These are phyloP conservation scores for Acacia concinna DNA, from an alignment of 331 rosid genomes.

Conservation along the genomic window DNA sequence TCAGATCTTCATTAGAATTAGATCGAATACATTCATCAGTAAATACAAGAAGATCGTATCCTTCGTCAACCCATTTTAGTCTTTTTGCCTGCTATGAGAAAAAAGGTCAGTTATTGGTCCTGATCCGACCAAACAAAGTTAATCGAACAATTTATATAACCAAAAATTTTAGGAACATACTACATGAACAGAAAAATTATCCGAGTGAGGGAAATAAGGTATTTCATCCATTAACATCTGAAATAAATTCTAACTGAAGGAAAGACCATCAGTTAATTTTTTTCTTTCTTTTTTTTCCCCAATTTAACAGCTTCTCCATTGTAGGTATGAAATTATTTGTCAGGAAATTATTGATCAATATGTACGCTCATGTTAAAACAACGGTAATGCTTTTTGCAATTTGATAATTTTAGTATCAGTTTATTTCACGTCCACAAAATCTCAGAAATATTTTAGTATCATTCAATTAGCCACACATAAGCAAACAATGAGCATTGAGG, in stretches of 20 bases:
- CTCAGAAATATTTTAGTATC: background rate
- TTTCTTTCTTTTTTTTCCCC: background rate
- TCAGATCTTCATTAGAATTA: slow-evolving; percentile 32
- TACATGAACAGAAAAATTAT: background rate
- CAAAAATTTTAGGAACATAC: background rate
- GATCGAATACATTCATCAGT: slow-evolving; percentile 50
- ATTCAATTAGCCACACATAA: background rate
- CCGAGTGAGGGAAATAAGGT: background rate
- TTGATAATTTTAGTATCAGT: background rate
- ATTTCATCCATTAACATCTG: background rate
- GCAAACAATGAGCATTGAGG: background rate
- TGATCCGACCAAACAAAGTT: slow-evolving; percentile 1
- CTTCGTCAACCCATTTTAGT: slow-evolving; percentile 88
- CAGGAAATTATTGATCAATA: background rate
- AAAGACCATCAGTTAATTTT: background rate
- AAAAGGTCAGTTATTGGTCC: slow-evolving; percentile 15
- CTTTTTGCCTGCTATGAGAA: slow-evolving; percentile 63
- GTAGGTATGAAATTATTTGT: background rate
- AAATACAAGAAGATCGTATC: slow-evolving; percentile 73
- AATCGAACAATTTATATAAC: slow-evolving; percentile 4
- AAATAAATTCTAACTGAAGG: slow-evolving; percentile 2
- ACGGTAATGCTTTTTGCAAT: background rate
- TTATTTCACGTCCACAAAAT: background rate
- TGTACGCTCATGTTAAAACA: background rate
- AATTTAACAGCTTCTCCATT: background rate